These are phyloP conservation scores for Cairneyella variabilis DNA, from an alignment of 495 filamentous ascomycete species.

Conservation along the genomic window DNA sequence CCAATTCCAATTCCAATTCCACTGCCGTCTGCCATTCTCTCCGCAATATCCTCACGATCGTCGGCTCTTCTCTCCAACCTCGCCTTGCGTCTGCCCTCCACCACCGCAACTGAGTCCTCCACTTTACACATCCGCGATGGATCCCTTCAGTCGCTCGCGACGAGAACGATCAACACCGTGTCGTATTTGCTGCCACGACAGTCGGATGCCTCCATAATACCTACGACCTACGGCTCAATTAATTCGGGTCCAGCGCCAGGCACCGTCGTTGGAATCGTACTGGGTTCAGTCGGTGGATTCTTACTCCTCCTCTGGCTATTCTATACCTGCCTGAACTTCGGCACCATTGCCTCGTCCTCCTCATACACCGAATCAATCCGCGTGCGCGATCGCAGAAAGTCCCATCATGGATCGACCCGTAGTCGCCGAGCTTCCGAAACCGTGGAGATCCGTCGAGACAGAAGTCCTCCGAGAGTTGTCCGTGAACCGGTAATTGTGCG, in stretches of 20 bases:
- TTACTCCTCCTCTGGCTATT: slow-evolving; percentile 71
- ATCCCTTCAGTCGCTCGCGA: not conserved
- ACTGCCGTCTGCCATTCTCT: not conserved
- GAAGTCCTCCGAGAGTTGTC: slow-evolving; percentile 20
- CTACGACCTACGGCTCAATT: slow-evolving; percentile 62
- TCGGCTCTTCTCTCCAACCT: slow-evolving; percentile 2
- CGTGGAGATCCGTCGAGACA: slow-evolving; percentile 22
- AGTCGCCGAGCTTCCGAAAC: slow-evolving; percentile 21
- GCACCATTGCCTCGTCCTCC: slow-evolving; percentile 33
- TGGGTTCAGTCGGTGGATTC: slow-evolving; percentile 82
- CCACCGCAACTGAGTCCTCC: not conserved
- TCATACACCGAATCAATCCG: slow-evolving; percentile 17
- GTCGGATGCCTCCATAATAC: slow-evolving; percentile 37
- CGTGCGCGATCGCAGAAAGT: slow-evolving; percentile 21
- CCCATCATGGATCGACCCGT: slow-evolving; percentile 10
- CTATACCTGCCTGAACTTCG: slow-evolving; percentile 55
- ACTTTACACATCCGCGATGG: not conserved
- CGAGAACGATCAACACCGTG: not conserved
- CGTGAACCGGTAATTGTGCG: no score
- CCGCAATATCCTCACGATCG: not conserved
- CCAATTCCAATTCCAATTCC: not conserved
- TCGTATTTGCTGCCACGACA: slow-evolving; percentile 4
- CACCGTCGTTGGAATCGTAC: slow-evolving; percentile 75
- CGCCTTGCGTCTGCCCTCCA: slow-evolving; percentile 1
- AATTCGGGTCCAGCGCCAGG: slow-evolving; percentile 60